These are phyloP conservation scores for Cantharellus cinnabarinus DNA, from an alignment of 768 basidiomycete genomes.

Conservation along the genomic window DNA sequence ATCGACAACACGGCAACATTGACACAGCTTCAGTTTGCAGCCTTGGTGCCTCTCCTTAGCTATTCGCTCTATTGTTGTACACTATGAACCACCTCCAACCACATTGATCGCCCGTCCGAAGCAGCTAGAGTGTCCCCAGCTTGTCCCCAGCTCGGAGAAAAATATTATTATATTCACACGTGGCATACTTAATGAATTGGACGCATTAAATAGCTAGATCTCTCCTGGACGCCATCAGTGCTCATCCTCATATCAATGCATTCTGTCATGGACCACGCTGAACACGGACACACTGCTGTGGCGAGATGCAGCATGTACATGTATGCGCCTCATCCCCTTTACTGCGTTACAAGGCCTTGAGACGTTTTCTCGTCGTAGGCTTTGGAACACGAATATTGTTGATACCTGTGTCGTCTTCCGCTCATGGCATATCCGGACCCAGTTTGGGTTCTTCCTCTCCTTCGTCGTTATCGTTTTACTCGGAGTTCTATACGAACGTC, in stretches of 20 bases:
- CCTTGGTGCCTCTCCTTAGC: no score
- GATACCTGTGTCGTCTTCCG: slow-evolving; percentile 1
- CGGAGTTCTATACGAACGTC: slow-evolving; percentile 62
- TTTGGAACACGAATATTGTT: background rate
- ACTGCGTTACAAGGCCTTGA: background rate
- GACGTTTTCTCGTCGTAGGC: background rate
- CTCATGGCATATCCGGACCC: slow-evolving; percentile 29
- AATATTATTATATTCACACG: background rate
- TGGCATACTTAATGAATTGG: no score
- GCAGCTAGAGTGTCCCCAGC: no score
- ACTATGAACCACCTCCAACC: no score
- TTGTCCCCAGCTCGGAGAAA: background rate
- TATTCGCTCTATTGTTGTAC: no score
- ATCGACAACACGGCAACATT: no score
- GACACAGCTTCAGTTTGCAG: no score
- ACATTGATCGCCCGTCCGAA: no score
- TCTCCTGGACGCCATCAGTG: background rate
- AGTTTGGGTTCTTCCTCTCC: slow-evolving; percentile 37
- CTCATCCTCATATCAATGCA: background rate
- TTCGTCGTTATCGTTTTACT: slow-evolving; percentile 43
- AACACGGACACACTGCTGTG: background rate
- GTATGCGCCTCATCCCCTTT: background rate
- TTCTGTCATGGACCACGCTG: background rate
- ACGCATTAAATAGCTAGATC: background rate
- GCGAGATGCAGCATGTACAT: slow-evolving; percentile 2